These are phyloP conservation scores for Plasmodium cynomolgi DNA, from an alignment of 169 alveolate genomes.

Conservation along the genomic window DNA sequence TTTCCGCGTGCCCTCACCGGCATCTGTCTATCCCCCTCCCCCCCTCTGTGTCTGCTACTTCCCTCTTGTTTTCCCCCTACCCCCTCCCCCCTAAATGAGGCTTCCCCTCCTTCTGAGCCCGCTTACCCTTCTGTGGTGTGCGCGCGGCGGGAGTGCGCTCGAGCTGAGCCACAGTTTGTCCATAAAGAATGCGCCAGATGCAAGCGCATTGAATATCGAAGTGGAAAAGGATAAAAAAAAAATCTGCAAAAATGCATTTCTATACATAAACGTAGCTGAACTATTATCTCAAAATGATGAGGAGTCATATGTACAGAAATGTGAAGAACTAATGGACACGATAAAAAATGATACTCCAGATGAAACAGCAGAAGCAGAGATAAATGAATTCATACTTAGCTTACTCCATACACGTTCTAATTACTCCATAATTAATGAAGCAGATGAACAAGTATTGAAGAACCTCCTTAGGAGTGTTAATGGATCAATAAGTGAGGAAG, in stretches of 20 bases:
- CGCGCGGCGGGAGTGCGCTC: background rate
- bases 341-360: background rate
- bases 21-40: background rate
- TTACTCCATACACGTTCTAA: conserved; percentile 12
- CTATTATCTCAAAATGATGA: background rate
- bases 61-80: background rate
- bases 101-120: background rate
- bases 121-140: background rate
- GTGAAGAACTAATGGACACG: background rate
- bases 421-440: background rate
- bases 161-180: background rate
- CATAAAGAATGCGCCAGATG: background rate
- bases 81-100: background rate
- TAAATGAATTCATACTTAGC: conserved; percentile 25
- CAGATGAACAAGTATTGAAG: background rate
- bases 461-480: background rate
- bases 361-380: background rate
- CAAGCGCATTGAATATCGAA: background rate
- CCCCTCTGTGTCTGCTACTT: background rate
- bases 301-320: background rate
- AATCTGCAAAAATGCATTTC: background rate
- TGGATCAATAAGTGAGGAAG: background rate
- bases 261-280: background rate
- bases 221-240: background rate
- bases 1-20: background rate